These are phyloP conservation scores for Poa annua DNA, from an alignment of 176 grass and related monocot genomes.

Conservation along the genomic window DNA sequence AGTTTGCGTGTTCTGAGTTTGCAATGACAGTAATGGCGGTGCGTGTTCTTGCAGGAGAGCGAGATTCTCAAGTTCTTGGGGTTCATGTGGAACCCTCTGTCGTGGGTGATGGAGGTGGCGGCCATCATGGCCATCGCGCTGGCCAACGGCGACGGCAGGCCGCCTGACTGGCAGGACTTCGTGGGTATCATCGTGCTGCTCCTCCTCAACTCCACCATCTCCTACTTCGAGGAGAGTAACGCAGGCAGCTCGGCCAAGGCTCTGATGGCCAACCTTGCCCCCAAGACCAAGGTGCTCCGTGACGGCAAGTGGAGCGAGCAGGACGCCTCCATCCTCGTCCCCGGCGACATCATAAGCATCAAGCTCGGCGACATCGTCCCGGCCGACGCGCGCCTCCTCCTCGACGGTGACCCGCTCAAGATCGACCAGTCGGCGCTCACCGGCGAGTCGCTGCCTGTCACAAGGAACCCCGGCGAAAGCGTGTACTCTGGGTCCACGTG, in stretches of 20 bases:
- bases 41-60: conserved; percentile 60
- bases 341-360: conserved; percentile 82
- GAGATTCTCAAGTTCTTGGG: conserved; percentile 84
- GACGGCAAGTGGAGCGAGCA: conserved; percentile 74
- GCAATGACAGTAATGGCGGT: background rate
- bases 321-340: conserved; percentile 75
- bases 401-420: conserved; percentile 81
- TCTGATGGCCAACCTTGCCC: conserved; percentile 93
- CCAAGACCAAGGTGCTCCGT: conserved; percentile 84
- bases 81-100: conserved; percentile 99
- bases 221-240: conserved; percentile 80
- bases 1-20: background rate
- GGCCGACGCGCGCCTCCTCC: conserved; percentile 80
- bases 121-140: conserved; percentile 89
- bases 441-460: conserved; percentile 84
- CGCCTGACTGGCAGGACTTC: conserved; percentile 99
- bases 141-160: conserved; percentile 66
- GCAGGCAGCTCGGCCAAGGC: conserved; percentile 87
- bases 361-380: conserved; percentile 94
- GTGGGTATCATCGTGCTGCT: conserved; percentile 84
- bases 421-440: conserved; percentile 96
- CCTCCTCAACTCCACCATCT: conserved; percentile 78
- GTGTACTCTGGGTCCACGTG: conserved; percentile 93
- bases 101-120: conserved; percentile 96
- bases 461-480: conserved; percentile 63